Evolutionary conservation across 2,329 filamentous ascomycete species (phyloP), one percentile per base, ranked within the genome.

Genomic region (Helotiales sp.): DNA sequence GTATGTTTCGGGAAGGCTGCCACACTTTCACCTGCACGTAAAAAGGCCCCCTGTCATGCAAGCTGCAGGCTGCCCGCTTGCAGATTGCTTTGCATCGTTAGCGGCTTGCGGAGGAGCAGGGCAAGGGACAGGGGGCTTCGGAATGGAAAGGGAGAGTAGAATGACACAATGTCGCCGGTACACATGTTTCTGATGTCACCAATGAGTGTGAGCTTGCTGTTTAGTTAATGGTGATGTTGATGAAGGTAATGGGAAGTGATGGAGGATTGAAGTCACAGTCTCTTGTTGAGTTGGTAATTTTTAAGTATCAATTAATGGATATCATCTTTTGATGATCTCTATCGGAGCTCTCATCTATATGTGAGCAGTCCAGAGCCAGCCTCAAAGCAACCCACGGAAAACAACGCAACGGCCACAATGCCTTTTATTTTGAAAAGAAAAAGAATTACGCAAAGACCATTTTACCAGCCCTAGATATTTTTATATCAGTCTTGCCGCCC

Each of bases 321-420:
- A 22, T 52, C 50, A 52, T 50, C 29, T 50, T 38, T 42, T 55
- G 38, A 55, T 48, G 52, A 27, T 30, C n/a, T 55, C 42, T 49
- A 49, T 38, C 25, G 17, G 24, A 38, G 17, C 29, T 40, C 49
- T 55, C 55, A 38, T 58, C 48, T 60, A 48, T n/a, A n/a, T 48
- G 46, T 29, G 46, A 58, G 48, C 42, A 42, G 3, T 44, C 40
- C 40, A 40, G 40, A 25, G 27, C 31, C 31, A 12, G n/a, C n/a
- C n/a, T n/a, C n/a, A n/a, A n/a, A n/a, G 31, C 12, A 34, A 34
- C 4, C 31, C 31, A 5, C 5, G 4, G n/a, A 15, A 7, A 9
- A 10, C 19, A 24, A 15, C 6, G 15, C 38, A n/a, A 40, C n/a
- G n/a, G n/a, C n/a, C n/a, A 25, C 17, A 8, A 19, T 19, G 8